phyloP scores from a whole-genome alignment of 2,329 filamentous ascomycete genomes.

The Aspergillus brunneoviolaceus region DNA sequence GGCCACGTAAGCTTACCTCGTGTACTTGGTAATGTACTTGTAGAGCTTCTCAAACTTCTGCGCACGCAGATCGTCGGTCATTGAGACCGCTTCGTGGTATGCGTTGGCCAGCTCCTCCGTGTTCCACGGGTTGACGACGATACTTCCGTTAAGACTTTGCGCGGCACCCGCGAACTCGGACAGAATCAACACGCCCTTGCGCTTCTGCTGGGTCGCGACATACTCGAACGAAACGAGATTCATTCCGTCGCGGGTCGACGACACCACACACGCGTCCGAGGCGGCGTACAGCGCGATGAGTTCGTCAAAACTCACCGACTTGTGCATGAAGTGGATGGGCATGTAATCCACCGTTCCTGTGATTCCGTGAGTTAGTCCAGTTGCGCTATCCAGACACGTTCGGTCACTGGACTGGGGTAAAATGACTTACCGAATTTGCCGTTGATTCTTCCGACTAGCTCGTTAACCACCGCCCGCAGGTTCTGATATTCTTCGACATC shows the following conservation, averaged over 20 bases:
- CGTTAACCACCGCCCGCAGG: constrained; percentile 89
- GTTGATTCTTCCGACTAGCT: constrained; percentile 94
- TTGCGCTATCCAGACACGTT: constrained; percentile 7
- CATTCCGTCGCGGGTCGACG: constrained; percentile 95
- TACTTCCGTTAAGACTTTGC: constrained; percentile 86
- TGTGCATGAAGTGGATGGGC: constrained; percentile 98
- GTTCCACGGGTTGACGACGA: constrained; percentile 98
- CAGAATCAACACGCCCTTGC: constrained; percentile 90
- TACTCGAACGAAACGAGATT: constrained; percentile 98
- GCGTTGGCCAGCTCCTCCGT: constrained; percentile 91
- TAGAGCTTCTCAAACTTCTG: constrained; percentile 89
- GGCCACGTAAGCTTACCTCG: constrained; percentile 54
- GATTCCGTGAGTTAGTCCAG: constrained; percentile 3
- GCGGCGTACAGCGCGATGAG: constrained; percentile 90
- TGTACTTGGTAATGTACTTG: constrained; percentile 96
- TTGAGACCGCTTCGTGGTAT: constrained; percentile 91
- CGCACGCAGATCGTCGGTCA: constrained; percentile 83
- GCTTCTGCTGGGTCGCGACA: constrained; percentile 86
- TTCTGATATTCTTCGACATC: constrained; percentile 99
- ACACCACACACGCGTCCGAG: constrained; percentile 88
- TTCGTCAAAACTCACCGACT: constrained; percentile 92
- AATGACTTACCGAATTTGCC: constrained; percentile 57
- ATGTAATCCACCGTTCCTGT: constrained; percentile 90
- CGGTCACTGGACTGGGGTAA: background rate
- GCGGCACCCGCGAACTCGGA: constrained; percentile 96